Base-by-base conservation (phyloP, 306 rosid species). In the Fragaria nilgerrensis region DNA sequence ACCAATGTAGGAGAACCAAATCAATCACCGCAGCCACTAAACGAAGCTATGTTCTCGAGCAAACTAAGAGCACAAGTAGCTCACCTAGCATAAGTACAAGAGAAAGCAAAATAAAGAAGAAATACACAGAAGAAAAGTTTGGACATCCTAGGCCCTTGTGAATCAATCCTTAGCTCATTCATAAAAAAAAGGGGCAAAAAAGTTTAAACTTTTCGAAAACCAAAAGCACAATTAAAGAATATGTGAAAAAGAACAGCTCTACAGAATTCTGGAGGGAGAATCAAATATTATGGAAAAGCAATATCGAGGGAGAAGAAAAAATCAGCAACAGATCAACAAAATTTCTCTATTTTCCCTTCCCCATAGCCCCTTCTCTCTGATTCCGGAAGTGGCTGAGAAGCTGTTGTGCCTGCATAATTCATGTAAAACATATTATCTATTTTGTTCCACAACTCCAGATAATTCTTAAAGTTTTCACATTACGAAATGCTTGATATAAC, bases 301-400 rank as follows among this genome's bases (percentile, higher is more conserved):
- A 73, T 43, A 4, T 62, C 15, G 8, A 29, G n/a, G 19, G 25
- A 16, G 13, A 22, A 39, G 53, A 77, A 78, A 68, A 80, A 75
- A 73, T 66, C 68, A 65, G 74, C 80, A 75, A 44, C 32, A 63
- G 65, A 75, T 77, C 67, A 85, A 79, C 53, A 76, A 84, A 82
- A 70, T 29, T 32, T 66, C 61, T 48, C 82, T 49, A 83, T 76
- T 87, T 93, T 73, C 88, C 92, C 81, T 89, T 93, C 77, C 85
- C 90, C 32, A 80, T 73, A 14, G 86, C 83, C 79, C 84, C 90
- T 79, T 91, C 96, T 55, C 98, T 84, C 76, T 88, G 96, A 78
- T 82, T 90, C 58, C 98, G 92, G 79, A 93, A 93, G 84, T 93
- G 93, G 70, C 98, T 87, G 68, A 93, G 97, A 81, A 93, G 96